Evolutionary conservation across 2,329 filamentous ascomycete species (phyloP), one percentile per base, ranked within the genome.

Genomic region (Fusarium brachygibbosum): DNA sequence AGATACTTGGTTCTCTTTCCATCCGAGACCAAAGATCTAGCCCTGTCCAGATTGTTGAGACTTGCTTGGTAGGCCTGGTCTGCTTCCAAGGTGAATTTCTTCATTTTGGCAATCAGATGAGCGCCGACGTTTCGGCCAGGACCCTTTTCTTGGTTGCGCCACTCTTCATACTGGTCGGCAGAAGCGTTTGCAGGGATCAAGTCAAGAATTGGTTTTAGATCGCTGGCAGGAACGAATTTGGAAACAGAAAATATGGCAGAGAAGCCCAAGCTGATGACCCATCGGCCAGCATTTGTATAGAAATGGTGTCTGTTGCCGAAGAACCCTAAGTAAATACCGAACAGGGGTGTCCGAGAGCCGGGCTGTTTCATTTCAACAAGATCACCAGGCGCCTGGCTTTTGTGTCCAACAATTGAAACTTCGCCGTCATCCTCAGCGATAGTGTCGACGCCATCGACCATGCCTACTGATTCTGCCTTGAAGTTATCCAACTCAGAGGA

Each of bases 271-370:
- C 79, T 81, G 11, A 81, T 81, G 17, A 83, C 72, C 74, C 87
- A 84, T 78, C 82, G 83, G 66, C 86, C 87, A 17, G 81, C 83
- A 67, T 75, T 81, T 31, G 84, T 83, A 74, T 87, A 88, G 73
- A 85, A 87, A 73, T 88, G 85, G 68, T 87, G 80, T 41, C 83
- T 78, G 19, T 82, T 82, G 38, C 84, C 81, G 66, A 85, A 81
- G 54, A 78, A 82, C 16, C 86, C 86, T 10, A 89, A 78, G 67
- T 84, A 87, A 44, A 89, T 74, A 14, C 82, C 87, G 44, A 89
- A 78, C 17, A 86, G 66, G 6, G 84, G 82, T 21, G 83, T 77
- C 28, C 84, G 79, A 13, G 81, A 82, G n/a, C 78, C 76, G 11
- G 76, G 69, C 31, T 76, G 75, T 40, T 76, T 79, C 62, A 87